phyloP scores from a whole-genome alignment of 257 asterid genomes.

The Solanum chiquidenum region DNA sequence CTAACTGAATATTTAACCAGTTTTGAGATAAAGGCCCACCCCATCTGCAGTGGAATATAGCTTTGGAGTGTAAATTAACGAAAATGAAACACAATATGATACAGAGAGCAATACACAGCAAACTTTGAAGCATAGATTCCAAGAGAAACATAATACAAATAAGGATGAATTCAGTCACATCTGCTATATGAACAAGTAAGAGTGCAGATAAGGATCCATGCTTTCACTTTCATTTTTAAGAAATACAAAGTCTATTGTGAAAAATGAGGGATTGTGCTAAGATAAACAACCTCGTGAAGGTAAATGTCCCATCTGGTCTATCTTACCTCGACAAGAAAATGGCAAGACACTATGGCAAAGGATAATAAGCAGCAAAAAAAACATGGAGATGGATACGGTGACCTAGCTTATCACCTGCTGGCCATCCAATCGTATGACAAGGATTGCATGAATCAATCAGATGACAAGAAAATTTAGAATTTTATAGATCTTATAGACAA shows the following conservation, averaged over 20 bases:
- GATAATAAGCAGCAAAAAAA: not conserved
- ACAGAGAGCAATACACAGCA: not conserved
- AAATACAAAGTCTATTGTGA: not conserved
- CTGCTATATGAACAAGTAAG: not conserved
- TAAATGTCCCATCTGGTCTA: not conserved
- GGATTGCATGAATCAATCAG: not conserved
- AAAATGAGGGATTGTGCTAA: not conserved
- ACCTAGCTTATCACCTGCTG: not conserved
- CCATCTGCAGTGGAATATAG: constrained; percentile 52
- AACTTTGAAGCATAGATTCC: not conserved
- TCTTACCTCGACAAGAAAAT: not conserved
- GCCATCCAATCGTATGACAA: not conserved
- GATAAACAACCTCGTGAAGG: not conserved
- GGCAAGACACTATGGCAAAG: not conserved
- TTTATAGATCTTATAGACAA: not conserved
- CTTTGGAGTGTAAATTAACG: not conserved
- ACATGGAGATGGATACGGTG: not conserved
- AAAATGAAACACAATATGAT: not conserved
- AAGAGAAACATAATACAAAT: not conserved
- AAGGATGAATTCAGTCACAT: not conserved
- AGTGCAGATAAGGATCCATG: not conserved
- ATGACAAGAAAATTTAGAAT: not conserved
- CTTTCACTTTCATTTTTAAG: not conserved
- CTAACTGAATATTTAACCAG: constrained; percentile 72
- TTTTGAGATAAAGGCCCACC: constrained; percentile 91